Evolutionary conservation across 129 eudicot genomes (phyloP), one percentile per base, ranked within the genome.

Genomic region (Oenanthe sinensis): DNA sequence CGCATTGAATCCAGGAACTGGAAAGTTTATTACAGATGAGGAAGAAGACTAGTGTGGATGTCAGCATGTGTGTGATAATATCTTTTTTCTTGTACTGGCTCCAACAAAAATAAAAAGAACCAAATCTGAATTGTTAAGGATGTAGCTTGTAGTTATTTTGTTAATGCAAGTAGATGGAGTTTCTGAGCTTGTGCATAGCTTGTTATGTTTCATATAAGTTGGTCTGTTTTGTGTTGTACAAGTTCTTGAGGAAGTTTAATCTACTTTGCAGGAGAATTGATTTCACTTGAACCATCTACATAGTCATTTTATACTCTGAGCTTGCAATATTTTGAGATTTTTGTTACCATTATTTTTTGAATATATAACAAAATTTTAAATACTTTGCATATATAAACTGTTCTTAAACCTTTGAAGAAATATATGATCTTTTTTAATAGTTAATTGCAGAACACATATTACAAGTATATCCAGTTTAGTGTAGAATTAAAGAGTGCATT

Each of bases 1-100:
- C 5, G 99, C 99, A 26, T 87, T 96, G 83, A 96, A 96, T 86
- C 99, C 99, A 0, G 99, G 99, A 1, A 96, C 95, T 3, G 99
- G 99, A 13, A 90, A 96, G 81, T 96, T 96, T 74, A 85, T 96
- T 65, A 92, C 99, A 0, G 99, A 96, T 71, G 99, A 96, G 3
- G 97, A 83, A 44, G 77, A 74, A 67, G 72, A 67, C 8, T 67
- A 67, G 42, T 12, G 39, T 30, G 72, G 68, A 30, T 60, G 68
- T 60, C 68, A 60, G 36, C 36, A 9, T 67, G 40, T 67, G 71
- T 26, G 72, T 67, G 72, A 52, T 52, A 16, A 60, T n/a, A n/a
- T 26, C 10, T 30, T 67, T 33, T 11, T 26, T 13, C 42, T 67
- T 67, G 39, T 67, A 33, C 72, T 12, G 37, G 72, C 20, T 24